Conservation (phyloP, 495 filamentous ascomycete genomes). For the Friedmanniomyces simplex region DNA sequence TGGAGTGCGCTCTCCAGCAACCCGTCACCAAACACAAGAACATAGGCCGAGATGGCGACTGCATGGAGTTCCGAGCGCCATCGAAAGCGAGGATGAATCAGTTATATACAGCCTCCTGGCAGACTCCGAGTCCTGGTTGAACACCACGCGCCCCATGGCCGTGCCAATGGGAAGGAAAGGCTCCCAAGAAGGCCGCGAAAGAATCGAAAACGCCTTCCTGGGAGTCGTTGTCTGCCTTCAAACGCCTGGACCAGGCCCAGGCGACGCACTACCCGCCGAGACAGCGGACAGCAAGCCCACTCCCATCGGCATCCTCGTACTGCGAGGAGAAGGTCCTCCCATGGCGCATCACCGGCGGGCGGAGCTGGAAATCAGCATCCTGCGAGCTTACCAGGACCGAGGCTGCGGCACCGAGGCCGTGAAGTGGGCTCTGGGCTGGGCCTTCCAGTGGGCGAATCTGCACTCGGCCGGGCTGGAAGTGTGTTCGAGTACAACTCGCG, state of each 20-base stretch:
- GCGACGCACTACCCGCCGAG: no score
- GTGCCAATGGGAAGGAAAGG: not conserved
- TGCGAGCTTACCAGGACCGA: slow-evolving; percentile 28
- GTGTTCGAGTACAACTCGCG: slow-evolving; percentile 35
- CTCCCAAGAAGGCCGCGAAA: no score
- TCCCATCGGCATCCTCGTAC: no score
- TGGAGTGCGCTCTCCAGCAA: not conserved
- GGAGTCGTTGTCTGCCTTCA: no score
- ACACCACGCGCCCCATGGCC: not conserved
- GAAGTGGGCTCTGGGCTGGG: slow-evolving; percentile 39
- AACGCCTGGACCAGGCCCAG: no score
- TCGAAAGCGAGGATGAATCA: slow-evolving; percentile 30
- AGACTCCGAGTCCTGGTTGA: slow-evolving; percentile 16
- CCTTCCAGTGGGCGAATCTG: slow-evolving; percentile 34
- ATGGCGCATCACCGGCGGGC: no score
- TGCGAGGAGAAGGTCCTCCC: no score
- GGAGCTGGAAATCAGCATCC: slow-evolving; percentile 4
- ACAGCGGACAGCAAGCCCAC: no score
- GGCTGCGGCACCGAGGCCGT: slow-evolving; percentile 44
- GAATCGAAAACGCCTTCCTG: no score
- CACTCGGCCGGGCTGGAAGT: slow-evolving; percentile 33
- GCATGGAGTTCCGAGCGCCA: slow-evolving; percentile 23
- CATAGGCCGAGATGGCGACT: no score
- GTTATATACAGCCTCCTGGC: slow-evolving; percentile 22
- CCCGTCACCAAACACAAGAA: no score